Evolutionary conservation across 371 early-diverging fungal species (phyloP), one percentile per base, ranked within the genome.

Genomic region (Gilbertella persicaria): DNA sequence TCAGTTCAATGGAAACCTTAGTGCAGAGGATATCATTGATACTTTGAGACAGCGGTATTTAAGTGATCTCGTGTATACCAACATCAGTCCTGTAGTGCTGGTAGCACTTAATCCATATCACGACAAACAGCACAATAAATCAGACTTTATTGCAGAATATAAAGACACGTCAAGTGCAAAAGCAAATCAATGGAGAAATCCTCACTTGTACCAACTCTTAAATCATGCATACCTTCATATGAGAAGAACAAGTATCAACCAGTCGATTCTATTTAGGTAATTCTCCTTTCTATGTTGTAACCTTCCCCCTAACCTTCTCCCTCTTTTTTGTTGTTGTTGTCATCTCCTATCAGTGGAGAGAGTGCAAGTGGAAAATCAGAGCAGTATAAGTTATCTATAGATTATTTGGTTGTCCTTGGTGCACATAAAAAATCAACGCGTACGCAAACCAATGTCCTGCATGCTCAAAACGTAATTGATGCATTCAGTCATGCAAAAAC

Each of bases 321-420:
- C 49, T 33, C 41, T n/a, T 16, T 33, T 24, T 53, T 50, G n/a
- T 50, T 50, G 47, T 28, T 45, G 28, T 10, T 40, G n/a, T 17
- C 16, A 43, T 8, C 35, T 33, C 25, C 25, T 42, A 33, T 37
- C 40, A 92, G 92, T 66, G 97, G 97, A 40, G 93, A 93, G 58
- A 75, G 87, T 29, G 94, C 88, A 28, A 85, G 91, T 47, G 97
- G 97, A 44, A 96, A 94, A 71, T 80, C 92, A 3, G 87, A 89
- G 58, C 79, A 83, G 35, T 74, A 77, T 23, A 72, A 73, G 38
- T 67, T 84, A 50, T 71, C 88, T 10, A 58, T 87, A 17, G 76
- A 85, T n/a, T 82, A 88, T 54, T 71, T 91, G 16, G 77, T 84
- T 53, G 86, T 83, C 25, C 69, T 92, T 24, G 79, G 85, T 59